Conservation (phyloP, 371 early-diverging fungal species). For the Nosema muscidifuracis region DNA sequence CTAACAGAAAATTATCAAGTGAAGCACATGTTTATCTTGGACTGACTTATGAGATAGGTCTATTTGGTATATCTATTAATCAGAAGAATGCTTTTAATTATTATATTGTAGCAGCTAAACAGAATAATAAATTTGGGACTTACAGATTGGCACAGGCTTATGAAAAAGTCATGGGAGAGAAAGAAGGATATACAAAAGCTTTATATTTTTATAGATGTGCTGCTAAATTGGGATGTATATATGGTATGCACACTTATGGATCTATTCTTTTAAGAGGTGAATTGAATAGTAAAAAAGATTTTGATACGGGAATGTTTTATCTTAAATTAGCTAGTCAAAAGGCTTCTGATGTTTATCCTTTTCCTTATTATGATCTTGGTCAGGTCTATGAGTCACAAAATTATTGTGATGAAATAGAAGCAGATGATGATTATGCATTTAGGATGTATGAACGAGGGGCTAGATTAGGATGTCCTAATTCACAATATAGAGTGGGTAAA, state of each 20-base stretch:
- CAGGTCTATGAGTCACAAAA: conserved; percentile 52
- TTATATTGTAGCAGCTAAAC: conserved; percentile 59
- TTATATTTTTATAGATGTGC: conserved; percentile 62
- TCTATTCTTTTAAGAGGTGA: conserved; percentile 52
- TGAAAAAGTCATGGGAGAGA: conserved; percentile 57
- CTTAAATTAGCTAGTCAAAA: conserved; percentile 58
- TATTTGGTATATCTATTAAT: conserved; percentile 42
- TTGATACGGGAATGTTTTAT: conserved; percentile 59
- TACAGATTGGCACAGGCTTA: conserved; percentile 61
- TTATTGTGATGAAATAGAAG: conserved; percentile 28
- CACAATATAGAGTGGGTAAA: conserved; percentile 52
- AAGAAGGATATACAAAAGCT: conserved; percentile 45
- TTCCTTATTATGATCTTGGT: conserved; percentile 61
- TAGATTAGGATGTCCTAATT: conserved; percentile 57
- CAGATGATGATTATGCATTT: conserved; percentile 59
- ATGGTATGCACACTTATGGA: conserved; percentile 62
- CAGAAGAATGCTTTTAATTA: conserved; percentile 52
- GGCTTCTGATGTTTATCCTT: conserved; percentile 58
- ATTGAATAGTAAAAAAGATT: conserved; percentile 43
- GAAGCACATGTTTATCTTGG: conserved; percentile 52
- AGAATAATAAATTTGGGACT: conserved; percentile 58
- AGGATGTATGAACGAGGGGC: conserved; percentile 56
- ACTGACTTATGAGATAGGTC: conserved; percentile 47
- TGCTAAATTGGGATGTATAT: conserved; percentile 61
- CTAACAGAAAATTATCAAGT: conserved; percentile 57